Percentiles rank a stretch among this genome's conserved stretches.
These are phyloP conservation scores for Phialophora chinensis DNA, from an alignment of 2,329 filamentous ascomycete genomes.

Conservation along the genomic window DNA sequence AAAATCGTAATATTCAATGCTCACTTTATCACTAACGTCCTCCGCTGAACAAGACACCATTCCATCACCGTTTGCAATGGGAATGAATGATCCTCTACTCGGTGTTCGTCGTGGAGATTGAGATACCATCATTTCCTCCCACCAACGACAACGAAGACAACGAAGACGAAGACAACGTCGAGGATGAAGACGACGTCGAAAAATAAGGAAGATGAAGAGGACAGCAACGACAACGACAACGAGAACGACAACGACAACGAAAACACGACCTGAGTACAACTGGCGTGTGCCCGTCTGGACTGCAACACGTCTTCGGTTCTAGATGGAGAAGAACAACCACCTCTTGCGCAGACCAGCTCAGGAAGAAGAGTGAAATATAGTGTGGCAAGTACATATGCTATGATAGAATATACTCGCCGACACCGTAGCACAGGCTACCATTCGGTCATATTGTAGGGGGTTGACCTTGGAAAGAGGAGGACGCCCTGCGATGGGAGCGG, in stretches of 20 bases:
- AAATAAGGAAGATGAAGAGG: too few relatives aligned
- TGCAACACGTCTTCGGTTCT: background rate
- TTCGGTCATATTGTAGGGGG: conserved; percentile 3
- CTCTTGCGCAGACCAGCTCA: background rate
- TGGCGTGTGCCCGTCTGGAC: background rate
- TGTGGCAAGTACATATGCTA: background rate
- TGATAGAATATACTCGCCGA: background rate
- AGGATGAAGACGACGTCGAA: too few relatives aligned
- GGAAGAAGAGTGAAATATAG: background rate
- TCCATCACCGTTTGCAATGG: background rate
- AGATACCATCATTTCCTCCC: background rate
- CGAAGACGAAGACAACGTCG: background rate
- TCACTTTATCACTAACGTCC: background rate
- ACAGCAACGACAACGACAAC: background rate
- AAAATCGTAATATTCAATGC: background rate
- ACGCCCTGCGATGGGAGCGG: conserved; percentile 15
- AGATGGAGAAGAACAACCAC: background rate
- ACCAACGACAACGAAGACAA: background rate
- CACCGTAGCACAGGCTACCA: conserved; percentile 1
- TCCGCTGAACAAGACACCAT: background rate
- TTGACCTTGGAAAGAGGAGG: conserved; percentile 20
- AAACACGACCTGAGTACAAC: background rate
- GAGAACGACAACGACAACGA: background rate
- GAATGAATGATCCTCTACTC: background rate
- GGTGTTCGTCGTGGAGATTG: background rate